Evolutionary conservation across 2,329 filamentous ascomycete genomes (phyloP).

Genomic region (Sporothrix mexicana): DNA sequence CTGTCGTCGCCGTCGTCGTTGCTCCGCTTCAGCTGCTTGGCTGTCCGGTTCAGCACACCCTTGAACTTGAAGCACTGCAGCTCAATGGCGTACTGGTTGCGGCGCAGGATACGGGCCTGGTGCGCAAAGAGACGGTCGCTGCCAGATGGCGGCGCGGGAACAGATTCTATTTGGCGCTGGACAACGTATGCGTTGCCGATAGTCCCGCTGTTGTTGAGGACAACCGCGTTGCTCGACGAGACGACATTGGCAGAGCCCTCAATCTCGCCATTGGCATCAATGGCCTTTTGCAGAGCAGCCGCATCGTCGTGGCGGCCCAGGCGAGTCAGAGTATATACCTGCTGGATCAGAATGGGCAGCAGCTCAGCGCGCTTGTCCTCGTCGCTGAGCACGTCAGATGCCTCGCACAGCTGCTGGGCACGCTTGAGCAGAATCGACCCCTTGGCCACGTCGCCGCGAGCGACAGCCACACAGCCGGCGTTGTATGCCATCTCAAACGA

Average conservation of each 20-base stretch:
- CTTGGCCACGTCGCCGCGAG: conserved; percentile 68
- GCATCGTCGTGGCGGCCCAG: conserved; percentile 72
- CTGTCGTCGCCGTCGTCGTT: conserved; percentile 38
- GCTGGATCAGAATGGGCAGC: conserved; percentile 76
- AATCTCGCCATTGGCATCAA: conserved; percentile 64
- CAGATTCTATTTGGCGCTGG: conserved; percentile 64
- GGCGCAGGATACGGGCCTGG: conserved; percentile 65
- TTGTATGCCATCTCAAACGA: conserved; percentile 86
- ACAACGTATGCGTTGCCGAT: conserved; percentile 69
- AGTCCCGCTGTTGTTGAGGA: conserved; percentile 44
- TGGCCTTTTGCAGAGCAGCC: conserved; percentile 63
- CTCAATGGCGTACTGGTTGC: conserved; percentile 69
- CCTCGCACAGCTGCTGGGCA: conserved; percentile 73
- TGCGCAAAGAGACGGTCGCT: conserved; percentile 73
- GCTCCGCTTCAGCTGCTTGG: conserved; percentile 48
- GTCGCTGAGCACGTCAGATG: conserved; percentile 72
- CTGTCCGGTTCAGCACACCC: conserved; percentile 61
- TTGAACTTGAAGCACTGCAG: conserved; percentile 70
- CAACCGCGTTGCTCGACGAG: conserved; percentile 66
- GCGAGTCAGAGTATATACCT: conserved; percentile 72
- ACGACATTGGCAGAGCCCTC: conserved; percentile 71
- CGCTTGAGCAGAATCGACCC: conserved; percentile 72
- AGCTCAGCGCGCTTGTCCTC: conserved; percentile 78
- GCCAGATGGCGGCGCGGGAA: conserved; percentile 56
- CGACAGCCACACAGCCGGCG: conserved; percentile 74